These are phyloP conservation scores for Inga oerstediana DNA, from an alignment of 306 rosid genomes.

Conservation along the genomic window DNA sequence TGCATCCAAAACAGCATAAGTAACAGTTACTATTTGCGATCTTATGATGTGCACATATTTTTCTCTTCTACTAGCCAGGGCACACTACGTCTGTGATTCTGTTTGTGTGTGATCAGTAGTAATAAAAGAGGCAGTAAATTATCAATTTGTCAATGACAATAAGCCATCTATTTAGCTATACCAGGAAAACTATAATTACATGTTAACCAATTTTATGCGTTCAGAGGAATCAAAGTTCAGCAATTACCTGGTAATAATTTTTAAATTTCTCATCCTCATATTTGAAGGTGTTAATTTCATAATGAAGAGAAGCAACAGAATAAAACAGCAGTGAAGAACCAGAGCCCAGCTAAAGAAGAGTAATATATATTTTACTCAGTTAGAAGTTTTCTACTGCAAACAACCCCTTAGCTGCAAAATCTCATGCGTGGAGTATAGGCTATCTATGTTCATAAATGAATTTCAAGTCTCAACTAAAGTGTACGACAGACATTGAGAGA, in stretches of 20 bases:
- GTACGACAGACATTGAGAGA: background rate
- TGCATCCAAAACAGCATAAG: background rate
- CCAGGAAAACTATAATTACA: background rate
- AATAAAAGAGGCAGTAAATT: background rate
- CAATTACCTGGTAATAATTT: background rate
- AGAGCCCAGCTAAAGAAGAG: background rate
- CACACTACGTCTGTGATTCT: background rate
- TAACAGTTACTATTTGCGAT: background rate
- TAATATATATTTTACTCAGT: background rate
- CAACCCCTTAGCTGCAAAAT: conserved; percentile 20
- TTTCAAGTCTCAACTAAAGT: background rate
- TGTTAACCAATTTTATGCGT: background rate
- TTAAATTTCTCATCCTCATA: background rate
- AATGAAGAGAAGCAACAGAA: background rate
- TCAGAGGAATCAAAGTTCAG: background rate
- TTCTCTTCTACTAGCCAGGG: background rate
- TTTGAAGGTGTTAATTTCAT: background rate
- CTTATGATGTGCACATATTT: background rate
- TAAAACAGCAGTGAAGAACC: background rate
- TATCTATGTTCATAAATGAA: conserved; percentile 6
- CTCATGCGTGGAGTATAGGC: background rate
- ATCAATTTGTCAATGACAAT: background rate
- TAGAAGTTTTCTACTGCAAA: conserved; percentile 13
- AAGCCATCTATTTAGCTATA: background rate
- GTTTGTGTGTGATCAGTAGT: background rate